Percentiles rank a stretch among this genome's conserved stretches.
Conservation (phyloP, 441 rosid genomes). For the Eruca vesicaria region DNA sequence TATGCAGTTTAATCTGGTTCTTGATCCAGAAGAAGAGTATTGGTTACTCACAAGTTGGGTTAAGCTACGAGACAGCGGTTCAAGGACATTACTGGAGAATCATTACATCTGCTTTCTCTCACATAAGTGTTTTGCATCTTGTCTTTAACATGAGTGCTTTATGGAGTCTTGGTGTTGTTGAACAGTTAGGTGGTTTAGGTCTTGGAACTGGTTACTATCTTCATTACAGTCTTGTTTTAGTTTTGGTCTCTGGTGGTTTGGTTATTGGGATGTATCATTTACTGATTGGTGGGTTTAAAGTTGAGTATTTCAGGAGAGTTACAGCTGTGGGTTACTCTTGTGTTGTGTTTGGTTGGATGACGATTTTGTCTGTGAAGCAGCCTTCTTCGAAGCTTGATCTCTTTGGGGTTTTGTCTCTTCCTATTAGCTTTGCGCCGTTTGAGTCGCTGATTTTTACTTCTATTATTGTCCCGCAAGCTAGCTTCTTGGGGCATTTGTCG, state of each 20-base stretch:
- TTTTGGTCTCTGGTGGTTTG: conserved; percentile 66
- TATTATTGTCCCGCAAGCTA: conserved; percentile 96
- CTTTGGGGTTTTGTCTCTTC: conserved; percentile 86
- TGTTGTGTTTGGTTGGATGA: neutral
- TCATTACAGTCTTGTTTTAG: conserved; percentile 82
- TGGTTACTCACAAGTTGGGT: conserved; percentile 87
- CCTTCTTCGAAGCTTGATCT: conserved; percentile 92
- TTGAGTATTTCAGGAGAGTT: conserved; percentile 86
- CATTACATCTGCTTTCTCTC: conserved; percentile 63
- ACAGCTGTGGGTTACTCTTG: conserved; percentile 94
- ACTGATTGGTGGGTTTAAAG: conserved; percentile 65
- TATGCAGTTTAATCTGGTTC: conserved; percentile 79
- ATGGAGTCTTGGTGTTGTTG: conserved; percentile 94
- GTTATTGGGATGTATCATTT: conserved; percentile 78
- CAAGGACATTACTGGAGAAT: conserved; percentile 95
- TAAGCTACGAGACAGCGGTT: conserved; percentile 75
- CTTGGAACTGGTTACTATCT: conserved; percentile 85
- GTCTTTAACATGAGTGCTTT: conserved; percentile 96
- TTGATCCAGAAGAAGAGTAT: conserved; percentile 87
- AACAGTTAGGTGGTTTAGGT: conserved; percentile 66
- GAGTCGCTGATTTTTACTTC: conserved; percentile 94
- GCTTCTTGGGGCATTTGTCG: conserved; percentile 91
- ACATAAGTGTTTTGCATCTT: conserved; percentile 40
- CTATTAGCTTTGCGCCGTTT: conserved; percentile 93
- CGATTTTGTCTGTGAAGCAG: conserved; percentile 35